phyloP scores from a whole-genome alignment of 352 stramenopile species.

The Globisporangium uncinulatum region DNA sequence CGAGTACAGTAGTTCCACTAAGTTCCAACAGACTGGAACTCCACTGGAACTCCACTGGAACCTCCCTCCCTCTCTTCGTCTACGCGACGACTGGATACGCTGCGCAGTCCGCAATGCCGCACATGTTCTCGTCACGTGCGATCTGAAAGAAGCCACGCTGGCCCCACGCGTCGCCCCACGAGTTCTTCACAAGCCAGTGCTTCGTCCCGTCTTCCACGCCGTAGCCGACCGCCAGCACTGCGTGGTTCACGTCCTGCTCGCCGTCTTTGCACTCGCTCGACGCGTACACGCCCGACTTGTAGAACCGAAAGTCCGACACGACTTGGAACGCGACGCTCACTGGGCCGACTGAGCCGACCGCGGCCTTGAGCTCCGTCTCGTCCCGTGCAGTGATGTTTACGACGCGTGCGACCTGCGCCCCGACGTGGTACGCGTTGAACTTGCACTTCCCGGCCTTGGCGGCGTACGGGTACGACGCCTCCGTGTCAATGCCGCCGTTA shows the following conservation, averaged over 20 bases:
- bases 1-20: not conserved
- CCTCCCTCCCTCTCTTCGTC: not conserved
- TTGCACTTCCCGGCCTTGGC: constrained; percentile 77
- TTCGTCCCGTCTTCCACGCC: constrained; percentile 84
- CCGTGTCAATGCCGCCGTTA: constrained; percentile 82
- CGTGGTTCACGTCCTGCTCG: constrained; percentile 87
- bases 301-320: constrained; percentile 85
- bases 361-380: constrained; percentile 67
- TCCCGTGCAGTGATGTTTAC: constrained; percentile 83
- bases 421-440: constrained; percentile 69
- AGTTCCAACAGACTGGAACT: too few species aligned
- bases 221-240: constrained; percentile 96
- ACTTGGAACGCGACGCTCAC: constrained; percentile 87
- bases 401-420: constrained; percentile 63
- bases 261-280: constrained; percentile 76
- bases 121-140: constrained; percentile 86
- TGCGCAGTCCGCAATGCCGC: constrained; percentile 81
- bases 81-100: constrained; percentile 77
- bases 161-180: constrained; percentile 90
- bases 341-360: constrained; percentile 58
- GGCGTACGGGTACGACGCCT: constrained; percentile 72
- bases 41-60: too few species aligned
- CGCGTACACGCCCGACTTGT: constrained; percentile 86
- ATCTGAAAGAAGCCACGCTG: constrained; percentile 96
- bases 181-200: constrained; percentile 99